Percentiles rank a stretch among this genome's conserved stretches.
Evolutionary conservation across 2,329 filamentous ascomycete species (phyloP).

Genomic region (Venturia pyrina): DNA sequence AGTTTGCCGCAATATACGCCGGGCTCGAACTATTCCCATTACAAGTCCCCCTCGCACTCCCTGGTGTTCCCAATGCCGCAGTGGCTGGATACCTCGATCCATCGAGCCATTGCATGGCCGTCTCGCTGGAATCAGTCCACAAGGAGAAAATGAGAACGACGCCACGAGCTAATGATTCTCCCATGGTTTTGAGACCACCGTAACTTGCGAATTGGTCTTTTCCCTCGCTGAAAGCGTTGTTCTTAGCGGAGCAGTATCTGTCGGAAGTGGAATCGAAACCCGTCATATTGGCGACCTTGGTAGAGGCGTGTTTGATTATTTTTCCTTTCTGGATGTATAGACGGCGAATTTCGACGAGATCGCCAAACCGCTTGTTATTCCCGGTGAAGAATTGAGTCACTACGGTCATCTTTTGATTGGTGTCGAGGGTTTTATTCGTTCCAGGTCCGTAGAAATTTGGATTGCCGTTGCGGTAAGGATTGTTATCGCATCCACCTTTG

Average conservation of each 20-base stretch:
- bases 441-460: slow-evolving; percentile 52
- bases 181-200: slow-evolving; percentile 49
- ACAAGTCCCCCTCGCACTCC: slow-evolving; percentile 29
- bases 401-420: slow-evolving; percentile 36
- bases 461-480: slow-evolving; percentile 56
- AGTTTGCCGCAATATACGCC: slow-evolving; percentile 25
- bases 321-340: slow-evolving; percentile 42
- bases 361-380: slow-evolving; percentile 18
- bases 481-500: slow-evolving; percentile 62
- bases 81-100: slow-evolving; percentile 44
- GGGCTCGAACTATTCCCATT: slow-evolving; percentile 23
- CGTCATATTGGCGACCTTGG: slow-evolving; percentile 34
- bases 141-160: slow-evolving; percentile 57
- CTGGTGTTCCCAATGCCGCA: slow-evolving; percentile 23
- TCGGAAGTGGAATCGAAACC: slow-evolving; percentile 45
- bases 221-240: slow-evolving; percentile 39
- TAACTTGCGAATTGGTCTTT: slow-evolving; percentile 39
- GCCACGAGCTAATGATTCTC: slow-evolving; percentile 42
- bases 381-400: slow-evolving; percentile 41
- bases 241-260: slow-evolving; percentile 46
- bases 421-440: slow-evolving; percentile 31
- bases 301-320: slow-evolving; percentile 35
- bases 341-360: slow-evolving; percentile 36
- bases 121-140: slow-evolving; percentile 51
- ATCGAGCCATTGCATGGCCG: slow-evolving; percentile 69